Evolutionary conservation across 768 basidiomycete species (phyloP), one percentile per base, ranked within the genome.

Genomic region (Amanita fuliginea): DNA sequence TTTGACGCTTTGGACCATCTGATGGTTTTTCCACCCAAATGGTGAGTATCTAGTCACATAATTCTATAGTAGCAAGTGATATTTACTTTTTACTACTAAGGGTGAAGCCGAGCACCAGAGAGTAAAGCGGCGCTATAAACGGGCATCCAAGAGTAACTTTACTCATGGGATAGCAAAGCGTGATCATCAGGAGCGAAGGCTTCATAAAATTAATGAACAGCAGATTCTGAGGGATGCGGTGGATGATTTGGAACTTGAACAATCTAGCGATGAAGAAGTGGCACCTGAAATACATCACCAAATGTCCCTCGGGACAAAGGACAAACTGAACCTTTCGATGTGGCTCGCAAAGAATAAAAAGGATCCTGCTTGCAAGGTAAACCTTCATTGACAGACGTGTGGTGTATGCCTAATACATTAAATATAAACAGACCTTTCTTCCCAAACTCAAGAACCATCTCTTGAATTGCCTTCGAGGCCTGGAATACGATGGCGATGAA

Each of bases 101-200:
- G 63, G 67, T 2, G 70, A 74, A 50, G 58, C 62, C 0, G 61
- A 71, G 51, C 72, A 76, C 44, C 51, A 58, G 0, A 53, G 43
- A 0, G 58, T 62, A 7, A 74, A 75, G 53, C 36, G 49, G 0
- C 66, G 60, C 37, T 74, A 68, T 41, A 24, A 51, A 3, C 53
- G 56, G 0, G 64, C 63, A 1, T 65, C 63, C 55, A 70, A 69
- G 47, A 0, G 49, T 59, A n/a, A 56, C 34, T 41, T 60, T 11
- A 6, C 40, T 1, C 28, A 19, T 0, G 62, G 55, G 47, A 41
- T 61, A n/a, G 46, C 46, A 3, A 52, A 55, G 9, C 46, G 56
- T 26, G 8, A 51, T 13, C 45, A 41, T 9, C n/a, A 36, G 19
- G 40, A 51, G 18, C n/a, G 36, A 11, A 13, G 2, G 6, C 10